phyloP scores from a whole-genome alignment of 345 rosid genomes.

The Ceriops tagal region DNA sequence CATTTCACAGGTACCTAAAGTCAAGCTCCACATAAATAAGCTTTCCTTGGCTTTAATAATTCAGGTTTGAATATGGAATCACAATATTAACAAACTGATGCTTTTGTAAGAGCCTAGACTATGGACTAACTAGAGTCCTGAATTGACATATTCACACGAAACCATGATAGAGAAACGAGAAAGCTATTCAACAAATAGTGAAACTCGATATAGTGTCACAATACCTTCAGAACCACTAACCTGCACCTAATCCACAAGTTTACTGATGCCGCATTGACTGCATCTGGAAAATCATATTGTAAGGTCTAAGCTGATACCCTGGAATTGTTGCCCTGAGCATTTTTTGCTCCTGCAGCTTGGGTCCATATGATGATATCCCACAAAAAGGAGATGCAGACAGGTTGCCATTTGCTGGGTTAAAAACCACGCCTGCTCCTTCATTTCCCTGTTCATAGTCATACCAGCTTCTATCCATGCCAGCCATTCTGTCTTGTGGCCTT shows the following conservation, averaged over 20 bases:
- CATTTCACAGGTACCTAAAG: slow-evolving; percentile 10
- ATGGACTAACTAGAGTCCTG: slow-evolving; percentile 23
- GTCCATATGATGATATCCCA: slow-evolving; percentile 55
- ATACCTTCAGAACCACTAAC: slow-evolving; percentile 19
- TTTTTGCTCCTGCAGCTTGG: slow-evolving; percentile 60
- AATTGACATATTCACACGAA: slow-evolving; percentile 39
- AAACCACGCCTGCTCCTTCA: slow-evolving; percentile 36
- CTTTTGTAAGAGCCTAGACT: slow-evolving; percentile 22
- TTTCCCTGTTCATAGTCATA: slow-evolving; percentile 38
- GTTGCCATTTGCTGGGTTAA: slow-evolving; percentile 33
- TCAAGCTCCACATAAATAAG: slow-evolving; percentile 25
- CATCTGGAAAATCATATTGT: slow-evolving; percentile 36
- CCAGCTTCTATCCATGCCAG: slow-evolving; percentile 20
- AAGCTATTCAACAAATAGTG: slow-evolving; percentile 20
- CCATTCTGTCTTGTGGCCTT: slow-evolving; percentile 26
- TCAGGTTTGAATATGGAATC: slow-evolving; percentile 31
- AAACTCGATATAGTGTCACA: slow-evolving; percentile 4
- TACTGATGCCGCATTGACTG: slow-evolving; percentile 44
- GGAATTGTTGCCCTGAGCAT: slow-evolving; percentile 44
- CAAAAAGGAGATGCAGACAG: slow-evolving; percentile 38
- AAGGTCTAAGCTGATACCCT: slow-evolving; percentile 52
- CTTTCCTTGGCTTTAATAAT: slow-evolving; percentile 31
- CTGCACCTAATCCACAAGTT: slow-evolving; percentile 10
- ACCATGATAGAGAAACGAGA: slow-evolving; percentile 14
- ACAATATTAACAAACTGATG: slow-evolving; percentile 26